Evolutionary conservation across 2,329 filamentous ascomycete genomes (phyloP), one percentile per base, ranked within the genome.

Genomic region (Fusarium sp.): DNA sequence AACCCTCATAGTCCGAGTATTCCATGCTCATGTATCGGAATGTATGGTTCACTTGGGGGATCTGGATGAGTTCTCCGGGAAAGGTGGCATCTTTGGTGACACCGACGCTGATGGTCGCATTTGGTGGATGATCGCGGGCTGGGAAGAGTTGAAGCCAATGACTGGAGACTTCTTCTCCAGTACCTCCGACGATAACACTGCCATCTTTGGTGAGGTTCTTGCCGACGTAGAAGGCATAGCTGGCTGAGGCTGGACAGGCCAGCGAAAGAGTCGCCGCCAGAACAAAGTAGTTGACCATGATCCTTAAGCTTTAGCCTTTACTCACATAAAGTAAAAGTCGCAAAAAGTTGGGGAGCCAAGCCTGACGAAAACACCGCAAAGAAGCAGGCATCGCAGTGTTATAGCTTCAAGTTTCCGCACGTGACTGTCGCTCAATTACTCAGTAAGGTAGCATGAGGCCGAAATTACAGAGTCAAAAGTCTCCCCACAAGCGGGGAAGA

Each of bases 201-300:
- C 83, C 84, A 69, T 84, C 81, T 16, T 80, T 77, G 0, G 85
- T 86, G 69, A 87, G 82, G 42, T 82, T 79, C 68, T 85, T 85
- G 68, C 85, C 85, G 20, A 87, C 84, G 62, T 86, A 87, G 76
- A 86, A 86, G 16, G 83, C 84, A 75, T 86, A 86, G 78, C 85
- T 86, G 16, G 75, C 75, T 16, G 67, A 58, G 5, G 60, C 72
- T 0, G 76, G 76, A 7, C 62, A 66, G 3, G 47, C 75, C 24
- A 77, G 52, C 64, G 63, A 74, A 10, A 72, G 60, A 14, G 66
- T 56, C 40, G 52, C 58, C 47, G 37, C 72, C 6, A 74, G 31
- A 1, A 50, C 57, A 65, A 65, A n/a, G 38, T 62, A 73, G 0
- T 22, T 52, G 5, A 75, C 3, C 72, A 75, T 74, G 35, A 14